phyloP scores from a whole-genome alignment of 768 basidiomycete species.

The Cystofilobasidium ferigula region DNA sequence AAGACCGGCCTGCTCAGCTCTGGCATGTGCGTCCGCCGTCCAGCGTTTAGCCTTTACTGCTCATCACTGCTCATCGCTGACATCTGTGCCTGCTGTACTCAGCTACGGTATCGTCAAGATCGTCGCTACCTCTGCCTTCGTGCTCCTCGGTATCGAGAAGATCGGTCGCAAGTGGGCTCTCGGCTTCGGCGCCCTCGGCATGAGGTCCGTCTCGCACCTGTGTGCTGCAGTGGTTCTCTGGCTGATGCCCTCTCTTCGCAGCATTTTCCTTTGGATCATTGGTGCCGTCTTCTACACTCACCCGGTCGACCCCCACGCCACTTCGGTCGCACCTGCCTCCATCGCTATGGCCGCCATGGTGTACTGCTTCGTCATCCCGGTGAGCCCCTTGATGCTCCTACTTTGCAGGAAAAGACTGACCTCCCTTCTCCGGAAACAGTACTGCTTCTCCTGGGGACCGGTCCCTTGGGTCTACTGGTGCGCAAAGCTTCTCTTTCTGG shows the following conservation, averaged over 20 bases:
- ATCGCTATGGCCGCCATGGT: constrained; percentile 19
- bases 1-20: constrained; percentile 37
- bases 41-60: not conserved
- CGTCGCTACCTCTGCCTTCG: constrained; percentile 38
- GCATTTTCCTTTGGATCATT: constrained; percentile 7
- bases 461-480: constrained; percentile 24
- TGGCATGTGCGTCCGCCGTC: constrained; percentile 29
- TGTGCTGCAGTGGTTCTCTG: not conserved
- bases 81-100: too few species aligned
- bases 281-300: constrained; percentile 20
- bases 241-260: not conserved
- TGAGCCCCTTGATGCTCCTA: not conserved
- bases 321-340: not conserved
- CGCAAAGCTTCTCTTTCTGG: not conserved
- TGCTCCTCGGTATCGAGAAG: constrained; percentile 33
- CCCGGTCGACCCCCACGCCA: not conserved
- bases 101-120: constrained; percentile 42
- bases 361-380: constrained; percentile 18
- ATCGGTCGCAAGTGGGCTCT: constrained; percentile 27
- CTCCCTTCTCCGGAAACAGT: not conserved
- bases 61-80: too few species aligned
- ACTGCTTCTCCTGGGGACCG: constrained; percentile 25
- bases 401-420: not conserved
- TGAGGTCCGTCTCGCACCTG: constrained; percentile 10
- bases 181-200: constrained; percentile 14